phyloP scores from a whole-genome alignment of 345 rosid species.

The Jatropha curcas region DNA sequence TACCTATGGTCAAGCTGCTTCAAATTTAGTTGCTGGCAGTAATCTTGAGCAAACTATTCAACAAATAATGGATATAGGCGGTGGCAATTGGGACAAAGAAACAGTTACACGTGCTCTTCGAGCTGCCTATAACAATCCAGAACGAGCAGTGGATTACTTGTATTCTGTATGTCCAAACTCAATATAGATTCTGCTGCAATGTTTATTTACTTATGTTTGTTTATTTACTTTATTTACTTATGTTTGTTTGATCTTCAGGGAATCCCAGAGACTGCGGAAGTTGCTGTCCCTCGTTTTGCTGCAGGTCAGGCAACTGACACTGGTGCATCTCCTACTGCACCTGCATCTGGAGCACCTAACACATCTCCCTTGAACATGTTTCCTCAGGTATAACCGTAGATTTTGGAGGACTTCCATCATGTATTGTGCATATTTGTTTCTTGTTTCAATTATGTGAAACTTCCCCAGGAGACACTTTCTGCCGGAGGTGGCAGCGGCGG shows the following conservation, averaged over 20 bases:
- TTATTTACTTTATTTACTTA: constrained; percentile 24
- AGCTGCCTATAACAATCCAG: constrained; percentile 98
- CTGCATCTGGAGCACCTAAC: constrained; percentile 79
- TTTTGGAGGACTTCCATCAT: constrained; percentile 6
- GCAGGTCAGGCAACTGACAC: constrained; percentile 54
- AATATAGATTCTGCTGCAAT: background rate
- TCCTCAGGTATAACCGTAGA: constrained; percentile 66
- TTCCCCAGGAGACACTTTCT: constrained; percentile 61
- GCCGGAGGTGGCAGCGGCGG: constrained; percentile 41
- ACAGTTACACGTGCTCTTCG: constrained; percentile 90
- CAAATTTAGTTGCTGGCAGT: constrained; percentile 74
- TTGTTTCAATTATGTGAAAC: constrained; percentile 18
- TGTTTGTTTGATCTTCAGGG: constrained; percentile 56
- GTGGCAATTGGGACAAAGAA: constrained; percentile 96
- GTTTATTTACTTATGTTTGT: constrained; percentile 25
- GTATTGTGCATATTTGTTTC: constrained; percentile 13
- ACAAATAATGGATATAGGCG: constrained; percentile 94
- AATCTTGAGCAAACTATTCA: constrained; percentile 74
- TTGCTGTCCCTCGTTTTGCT: constrained; percentile 60
- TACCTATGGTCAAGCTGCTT: constrained; percentile 83
- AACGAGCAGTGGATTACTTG: constrained; percentile 96
- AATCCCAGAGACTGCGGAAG: constrained; percentile 82
- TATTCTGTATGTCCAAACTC: constrained; percentile 60
- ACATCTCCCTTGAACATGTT: constrained; percentile 94
- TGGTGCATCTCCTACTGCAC: constrained; percentile 48